A percentile compares a stretch with the other conserved stretches of the same genome.
These are phyloP conservation scores for Neurospora hispaniola DNA, from an alignment of 495 filamentous ascomycete species.

Conservation along the genomic window DNA sequence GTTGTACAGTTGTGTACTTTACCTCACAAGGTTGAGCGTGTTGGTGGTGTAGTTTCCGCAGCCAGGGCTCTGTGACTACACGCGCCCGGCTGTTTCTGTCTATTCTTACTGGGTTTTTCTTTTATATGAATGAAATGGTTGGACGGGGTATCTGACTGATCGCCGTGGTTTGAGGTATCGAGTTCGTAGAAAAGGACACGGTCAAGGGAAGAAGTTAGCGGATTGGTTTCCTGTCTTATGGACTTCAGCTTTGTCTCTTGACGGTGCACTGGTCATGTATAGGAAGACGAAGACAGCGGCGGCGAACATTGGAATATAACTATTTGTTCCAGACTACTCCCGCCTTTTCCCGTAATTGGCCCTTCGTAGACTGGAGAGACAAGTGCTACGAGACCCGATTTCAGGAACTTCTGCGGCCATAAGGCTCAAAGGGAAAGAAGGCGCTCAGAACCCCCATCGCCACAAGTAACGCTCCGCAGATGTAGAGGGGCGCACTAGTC, in stretches of 20 bases:
- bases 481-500: conserved; percentile 54
- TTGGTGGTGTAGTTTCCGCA: not conserved
- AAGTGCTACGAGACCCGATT: not conserved
- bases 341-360: not conserved
- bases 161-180: not conserved
- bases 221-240: not conserved
- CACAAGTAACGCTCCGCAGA: conserved; percentile 56
- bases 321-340: not conserved
- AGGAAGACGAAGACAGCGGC: not conserved
- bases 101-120: not conserved
- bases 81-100: not conserved
- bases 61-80: not conserved
- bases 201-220: not conserved
- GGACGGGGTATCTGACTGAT: not conserved
- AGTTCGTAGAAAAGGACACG: not conserved
- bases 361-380: not conserved
- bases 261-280: not conserved
- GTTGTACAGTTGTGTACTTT: too few species aligned
- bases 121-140: not conserved
- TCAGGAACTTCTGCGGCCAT: conserved; percentile 54
- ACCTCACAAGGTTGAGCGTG: not conserved
- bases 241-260: not conserved
- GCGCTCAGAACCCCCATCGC: conserved; percentile 51
- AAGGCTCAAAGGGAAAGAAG: conserved; percentile 62
- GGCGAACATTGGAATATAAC: not conserved